phyloP scores from a whole-genome alignment of 257 asterid species.

The Gentiana straminea region DNA sequence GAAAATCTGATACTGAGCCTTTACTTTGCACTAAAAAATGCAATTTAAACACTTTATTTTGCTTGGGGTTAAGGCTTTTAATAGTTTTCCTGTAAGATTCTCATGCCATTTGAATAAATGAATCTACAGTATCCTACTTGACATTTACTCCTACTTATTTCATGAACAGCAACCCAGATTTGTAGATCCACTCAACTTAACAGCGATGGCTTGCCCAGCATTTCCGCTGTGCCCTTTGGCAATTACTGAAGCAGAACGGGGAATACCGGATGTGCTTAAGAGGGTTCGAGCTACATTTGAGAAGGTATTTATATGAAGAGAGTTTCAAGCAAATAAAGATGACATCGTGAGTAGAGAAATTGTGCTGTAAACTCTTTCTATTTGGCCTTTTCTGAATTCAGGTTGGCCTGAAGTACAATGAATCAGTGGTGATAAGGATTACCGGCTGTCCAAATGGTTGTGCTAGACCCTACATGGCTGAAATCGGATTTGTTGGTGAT shows the following conservation, averaged over 20 bases:
- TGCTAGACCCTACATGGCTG: constrained; percentile 99
- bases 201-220: constrained; percentile 99
- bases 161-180: constrained; percentile 68
- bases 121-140: neutral
- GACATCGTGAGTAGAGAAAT: constrained; percentile 2
- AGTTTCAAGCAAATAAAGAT: constrained; percentile 1
- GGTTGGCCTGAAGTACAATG: constrained; percentile 87
- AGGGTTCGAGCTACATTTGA: constrained; percentile 79
- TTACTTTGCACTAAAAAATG: neutral
- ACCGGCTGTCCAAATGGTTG: constrained; percentile 99
- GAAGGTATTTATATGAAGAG: constrained; percentile 32
- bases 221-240: constrained; percentile 95
- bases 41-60: neutral
- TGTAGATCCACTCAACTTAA: constrained; percentile 90
- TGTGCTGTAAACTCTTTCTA: neutral
- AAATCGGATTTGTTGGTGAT: constrained; percentile 92
- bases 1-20: neutral
- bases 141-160: neutral
- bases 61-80: no score
- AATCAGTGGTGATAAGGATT: constrained; percentile 79
- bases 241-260: constrained; percentile 96
- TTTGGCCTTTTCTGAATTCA: constrained; percentile 20
- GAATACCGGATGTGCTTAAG: constrained; percentile 85
- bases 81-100: no score
- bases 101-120: neutral